Evolutionary conservation across 306 rosid genomes (phyloP).

Genomic region (Aeschynomene evenia): DNA sequence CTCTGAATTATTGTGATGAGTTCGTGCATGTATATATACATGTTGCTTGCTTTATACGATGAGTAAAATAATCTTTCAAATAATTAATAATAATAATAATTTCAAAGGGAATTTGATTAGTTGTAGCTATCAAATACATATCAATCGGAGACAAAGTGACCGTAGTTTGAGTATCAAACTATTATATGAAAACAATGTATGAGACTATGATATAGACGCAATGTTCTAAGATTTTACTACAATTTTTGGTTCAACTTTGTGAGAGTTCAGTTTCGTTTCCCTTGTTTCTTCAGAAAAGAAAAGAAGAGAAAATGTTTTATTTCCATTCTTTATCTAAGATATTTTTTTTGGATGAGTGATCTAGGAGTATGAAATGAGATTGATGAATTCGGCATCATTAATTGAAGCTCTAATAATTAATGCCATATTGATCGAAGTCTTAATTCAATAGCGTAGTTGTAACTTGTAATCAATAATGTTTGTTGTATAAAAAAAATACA

Average conservation of each 20-base stretch:
- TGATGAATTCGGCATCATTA: neutral
- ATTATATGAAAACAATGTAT: conserved; percentile 3
- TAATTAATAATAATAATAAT: neutral
- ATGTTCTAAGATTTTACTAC: neutral
- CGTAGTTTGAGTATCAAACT: neutral
- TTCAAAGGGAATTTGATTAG: neutral
- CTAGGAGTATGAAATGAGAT: neutral
- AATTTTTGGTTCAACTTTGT: neutral
- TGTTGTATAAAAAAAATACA: no score
- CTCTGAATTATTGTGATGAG: neutral
- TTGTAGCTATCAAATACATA: neutral
- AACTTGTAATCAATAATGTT: no score
- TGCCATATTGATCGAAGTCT: neutral
- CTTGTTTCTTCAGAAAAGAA: neutral
- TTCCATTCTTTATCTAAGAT: no score
- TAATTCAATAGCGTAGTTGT: neutral
- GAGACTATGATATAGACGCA: neutral
- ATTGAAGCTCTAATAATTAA: neutral
- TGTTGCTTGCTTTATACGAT: neutral
- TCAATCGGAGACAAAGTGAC: neutral
- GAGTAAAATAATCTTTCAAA: neutral
- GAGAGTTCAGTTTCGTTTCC: neutral
- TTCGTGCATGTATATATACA: neutral
- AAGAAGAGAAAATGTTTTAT: neutral
- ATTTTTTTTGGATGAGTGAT: no score